These are phyloP conservation scores for Arthonia radiata DNA, from an alignment of 495 filamentous ascomycete genomes.

Conservation along the genomic window DNA sequence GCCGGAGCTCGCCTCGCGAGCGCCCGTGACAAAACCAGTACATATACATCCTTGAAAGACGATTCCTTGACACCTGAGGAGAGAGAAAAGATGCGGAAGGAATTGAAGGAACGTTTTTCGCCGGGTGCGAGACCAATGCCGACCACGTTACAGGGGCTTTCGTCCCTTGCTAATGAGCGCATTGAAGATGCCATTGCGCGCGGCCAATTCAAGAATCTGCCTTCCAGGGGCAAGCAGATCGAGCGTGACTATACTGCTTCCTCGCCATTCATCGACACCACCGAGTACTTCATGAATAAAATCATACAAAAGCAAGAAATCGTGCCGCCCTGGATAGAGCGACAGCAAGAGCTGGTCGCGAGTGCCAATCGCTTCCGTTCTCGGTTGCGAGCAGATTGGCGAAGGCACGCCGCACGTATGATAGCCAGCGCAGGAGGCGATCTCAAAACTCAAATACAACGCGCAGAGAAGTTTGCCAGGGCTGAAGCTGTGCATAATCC, in stretches of 20 bases:
- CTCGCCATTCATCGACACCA: slow-evolving; percentile 84
- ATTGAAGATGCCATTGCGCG: slow-evolving; percentile 86
- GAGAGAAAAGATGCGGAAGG: slow-evolving; percentile 35
- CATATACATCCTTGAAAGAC: slow-evolving; percentile 40
- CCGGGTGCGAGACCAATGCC: slow-evolving; percentile 53
- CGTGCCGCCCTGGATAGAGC: slow-evolving; percentile 79
- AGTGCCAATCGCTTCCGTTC: slow-evolving; percentile 44
- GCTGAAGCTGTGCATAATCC: slow-evolving; percentile 34
- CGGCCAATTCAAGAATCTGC: slow-evolving; percentile 75
- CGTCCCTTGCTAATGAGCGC: slow-evolving; percentile 68
- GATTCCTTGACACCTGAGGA: slow-evolving; percentile 39
- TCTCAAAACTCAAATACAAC: slow-evolving; percentile 47
- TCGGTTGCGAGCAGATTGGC: slow-evolving; percentile 63
- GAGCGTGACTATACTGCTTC: slow-evolving; percentile 58
- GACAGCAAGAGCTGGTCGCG: slow-evolving; percentile 70
- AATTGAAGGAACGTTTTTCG: slow-evolving; percentile 58
- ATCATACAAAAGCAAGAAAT: slow-evolving; percentile 89
- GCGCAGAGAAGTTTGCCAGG: slow-evolving; percentile 46
- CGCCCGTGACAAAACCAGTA: slow-evolving; percentile 53
- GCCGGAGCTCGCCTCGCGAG: slow-evolving; percentile 39
- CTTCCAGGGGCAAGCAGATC: slow-evolving; percentile 53
- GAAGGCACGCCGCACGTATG: slow-evolving; percentile 51
- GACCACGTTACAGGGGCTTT: slow-evolving; percentile 50
- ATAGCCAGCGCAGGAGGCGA: slow-evolving; percentile 62
- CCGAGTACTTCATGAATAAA: slow-evolving; percentile 95